Evolutionary conservation across 805 yeast genomes (phyloP), one percentile per base, ranked within the genome.

Genomic region (Maudiozyma barnettii): DNA sequence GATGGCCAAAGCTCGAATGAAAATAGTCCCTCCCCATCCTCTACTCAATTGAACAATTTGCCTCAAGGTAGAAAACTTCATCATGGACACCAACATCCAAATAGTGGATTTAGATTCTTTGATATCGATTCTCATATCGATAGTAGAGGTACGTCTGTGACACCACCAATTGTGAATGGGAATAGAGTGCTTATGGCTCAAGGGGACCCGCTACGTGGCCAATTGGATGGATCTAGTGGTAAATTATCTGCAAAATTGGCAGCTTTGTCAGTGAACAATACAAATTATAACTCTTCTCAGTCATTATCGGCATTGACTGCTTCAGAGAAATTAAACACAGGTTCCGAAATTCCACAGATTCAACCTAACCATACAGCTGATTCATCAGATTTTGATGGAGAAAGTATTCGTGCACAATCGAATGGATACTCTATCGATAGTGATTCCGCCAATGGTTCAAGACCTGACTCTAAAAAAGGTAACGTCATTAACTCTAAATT

Each of bases 401-500:
- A 39, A 21, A 39, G 41, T 23, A 16, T 19, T 36, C 7, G 5
- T 3, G 16, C 39, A 10, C 13, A 14, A 7, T 13, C 29, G 20
- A 19, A 21, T 12, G 13, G 43, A 1, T 26, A n/a, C 10, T 21
- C 33, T 3, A 35, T 29, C 21, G 47, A 50, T 31, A 35, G 44
- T 5, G 49, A 44, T 8, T 10, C 22, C n/a, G 16, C n/a, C 8
- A 30, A 12, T 19, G 14, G 10, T n/a, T 42, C 54, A 8, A 47
- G 53, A 30, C 54, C 58, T 3, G 54, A 46, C 14, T 47, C 60
- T 1, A 51, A 45, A 39, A 58, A 47, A 35, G 47, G 50, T 37
- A 62, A 61, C 41, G 65, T 59, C 12, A 51, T 56, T 18, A 51
- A 56, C 40, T 58, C 62, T 3, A 59, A 57, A 29, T 69, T 68